Percentiles rank a stretch among this genome's conserved stretches.
phyloP scores from a whole-genome alignment of 805 yeast species.

The Saturnispora quitensis region DNA sequence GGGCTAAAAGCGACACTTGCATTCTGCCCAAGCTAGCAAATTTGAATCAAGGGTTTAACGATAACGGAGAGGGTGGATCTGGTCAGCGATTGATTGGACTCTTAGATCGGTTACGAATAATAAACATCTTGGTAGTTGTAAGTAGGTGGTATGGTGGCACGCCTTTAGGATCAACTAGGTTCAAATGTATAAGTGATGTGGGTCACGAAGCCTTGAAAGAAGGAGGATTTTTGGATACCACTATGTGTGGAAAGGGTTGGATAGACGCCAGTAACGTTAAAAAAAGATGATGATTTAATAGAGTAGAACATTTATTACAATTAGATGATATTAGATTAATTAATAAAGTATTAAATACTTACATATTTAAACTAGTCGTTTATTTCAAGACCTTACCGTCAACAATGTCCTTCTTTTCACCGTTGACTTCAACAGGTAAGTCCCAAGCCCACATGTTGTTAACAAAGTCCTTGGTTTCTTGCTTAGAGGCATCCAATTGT shows the following conservation, averaged over 20 bases:
- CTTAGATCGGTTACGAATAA: constrained; percentile 38
- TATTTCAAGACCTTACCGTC: constrained; percentile 98
- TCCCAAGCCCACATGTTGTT: constrained; percentile 98
- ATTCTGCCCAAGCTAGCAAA: constrained; percentile 14
- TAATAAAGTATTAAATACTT: not conserved
- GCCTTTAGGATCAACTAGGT: constrained; percentile 63
- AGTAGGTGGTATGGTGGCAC: constrained; percentile 79
- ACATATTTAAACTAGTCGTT: constrained; percentile 14
- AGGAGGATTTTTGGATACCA: constrained; percentile 24
- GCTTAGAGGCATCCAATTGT: constrained; percentile 71
- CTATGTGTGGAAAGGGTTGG: constrained; percentile 6
- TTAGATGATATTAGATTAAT: constrained; percentile 1
- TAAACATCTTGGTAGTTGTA: constrained; percentile 56
- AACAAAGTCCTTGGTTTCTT: constrained; percentile 70
- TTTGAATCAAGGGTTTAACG: constrained; percentile 51
- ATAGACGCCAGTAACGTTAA: constrained; percentile 9
- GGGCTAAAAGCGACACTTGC: not conserved
- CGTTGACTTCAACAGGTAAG: constrained; percentile 75
- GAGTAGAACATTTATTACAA: not conserved
- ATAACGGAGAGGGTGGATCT: constrained; percentile 70
- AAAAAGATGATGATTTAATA: not conserved
- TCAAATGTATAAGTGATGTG: constrained; percentile 53
- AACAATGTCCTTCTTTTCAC: constrained; percentile 77
- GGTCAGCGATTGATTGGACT: constrained; percentile 52
- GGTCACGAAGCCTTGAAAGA: constrained; percentile 42